Evolutionary conservation across 805 yeast genomes (phyloP).

Genomic region (Saccharomyces mikatae): DNA sequence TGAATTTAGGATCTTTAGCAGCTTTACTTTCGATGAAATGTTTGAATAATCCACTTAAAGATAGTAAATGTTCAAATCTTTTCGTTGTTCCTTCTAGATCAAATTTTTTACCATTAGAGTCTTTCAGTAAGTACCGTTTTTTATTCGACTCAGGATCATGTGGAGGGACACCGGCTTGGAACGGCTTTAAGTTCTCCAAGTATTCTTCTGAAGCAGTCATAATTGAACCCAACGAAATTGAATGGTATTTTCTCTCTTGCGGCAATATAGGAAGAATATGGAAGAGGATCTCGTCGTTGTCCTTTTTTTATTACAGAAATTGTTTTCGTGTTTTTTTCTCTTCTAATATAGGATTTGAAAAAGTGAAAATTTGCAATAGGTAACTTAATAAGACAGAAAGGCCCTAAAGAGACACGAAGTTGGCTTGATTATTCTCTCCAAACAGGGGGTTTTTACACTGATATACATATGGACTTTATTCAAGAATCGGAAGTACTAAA

Average conservation of each 20-base stretch:
- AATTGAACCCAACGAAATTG: background rate
- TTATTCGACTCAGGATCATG: slow-evolving; percentile 18
- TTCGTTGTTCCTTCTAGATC: slow-evolving; percentile 54
- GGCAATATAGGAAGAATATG: background rate
- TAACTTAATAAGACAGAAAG: background rate
- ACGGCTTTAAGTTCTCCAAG: slow-evolving; percentile 18
- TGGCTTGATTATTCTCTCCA: background rate
- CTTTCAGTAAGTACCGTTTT: slow-evolving; percentile 21
- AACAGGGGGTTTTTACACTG: background rate
- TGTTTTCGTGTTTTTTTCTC: background rate
- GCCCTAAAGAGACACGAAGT: background rate
- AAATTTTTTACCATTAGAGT: slow-evolving; percentile 29
- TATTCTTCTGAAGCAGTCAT: slow-evolving; percentile 19
- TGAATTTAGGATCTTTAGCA: slow-evolving; percentile 48
- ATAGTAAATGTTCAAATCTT: slow-evolving; percentile 58
- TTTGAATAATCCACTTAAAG: slow-evolving; percentile 56
- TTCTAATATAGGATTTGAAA: background rate
- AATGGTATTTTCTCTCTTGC: background rate
- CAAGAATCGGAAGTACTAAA: slow-evolving; percentile 13
- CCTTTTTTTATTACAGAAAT: background rate
- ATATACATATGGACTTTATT: slow-evolving; percentile 3
- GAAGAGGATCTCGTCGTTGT: background rate
- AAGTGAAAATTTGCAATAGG: background rate
- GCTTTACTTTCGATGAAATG: slow-evolving; percentile 65
- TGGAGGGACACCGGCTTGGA: slow-evolving; percentile 19